Percentiles rank a stretch among this genome's conserved stretches.
Conservation (phyloP, 495 filamentous ascomycete species). For the Penicillium bialowiezense region DNA sequence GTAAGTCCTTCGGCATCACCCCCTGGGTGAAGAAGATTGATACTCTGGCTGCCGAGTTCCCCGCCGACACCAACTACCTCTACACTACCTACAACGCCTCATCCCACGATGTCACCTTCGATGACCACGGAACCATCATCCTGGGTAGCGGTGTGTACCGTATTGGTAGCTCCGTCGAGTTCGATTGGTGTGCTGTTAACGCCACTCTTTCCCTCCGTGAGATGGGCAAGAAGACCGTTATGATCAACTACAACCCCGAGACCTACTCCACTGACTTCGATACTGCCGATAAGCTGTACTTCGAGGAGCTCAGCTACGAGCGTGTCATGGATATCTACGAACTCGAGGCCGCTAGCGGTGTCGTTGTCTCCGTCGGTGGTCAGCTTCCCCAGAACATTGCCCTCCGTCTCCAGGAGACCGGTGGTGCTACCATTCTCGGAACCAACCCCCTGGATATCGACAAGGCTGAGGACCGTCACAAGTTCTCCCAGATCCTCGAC, state of each 20-base stretch:
- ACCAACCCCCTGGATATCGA: constrained; percentile 94
- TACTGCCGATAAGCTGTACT: constrained; percentile 91
- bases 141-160: constrained; percentile 94
- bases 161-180: constrained; percentile 96
- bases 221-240: constrained; percentile 96
- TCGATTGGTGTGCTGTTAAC: constrained; percentile 98
- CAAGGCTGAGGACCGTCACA: constrained; percentile 94
- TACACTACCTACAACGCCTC: constrained; percentile 98
- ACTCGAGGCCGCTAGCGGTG: constrained; percentile 79
- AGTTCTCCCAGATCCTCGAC: constrained; percentile 96
- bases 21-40: constrained; percentile 98
- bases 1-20: constrained; percentile 79
- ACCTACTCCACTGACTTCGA: constrained; percentile 90
- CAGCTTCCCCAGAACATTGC: constrained; percentile 98
- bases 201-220: constrained; percentile 78
- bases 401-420: constrained; percentile 87
- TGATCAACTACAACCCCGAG: constrained; percentile 97
- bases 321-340: constrained; percentile 99
- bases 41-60: constrained; percentile 95
- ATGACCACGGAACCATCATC: constrained; percentile 88
- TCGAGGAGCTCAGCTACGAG: constrained; percentile 96
- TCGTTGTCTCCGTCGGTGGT: constrained; percentile 93
- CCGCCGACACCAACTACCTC: constrained; percentile 94
- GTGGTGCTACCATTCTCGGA: constrained; percentile 83
- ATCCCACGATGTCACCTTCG: constrained; percentile 91